Base-by-base conservation (phyloP, 1,139 yeast genomes). In the Scheffersomyces parashehatae region DNA sequence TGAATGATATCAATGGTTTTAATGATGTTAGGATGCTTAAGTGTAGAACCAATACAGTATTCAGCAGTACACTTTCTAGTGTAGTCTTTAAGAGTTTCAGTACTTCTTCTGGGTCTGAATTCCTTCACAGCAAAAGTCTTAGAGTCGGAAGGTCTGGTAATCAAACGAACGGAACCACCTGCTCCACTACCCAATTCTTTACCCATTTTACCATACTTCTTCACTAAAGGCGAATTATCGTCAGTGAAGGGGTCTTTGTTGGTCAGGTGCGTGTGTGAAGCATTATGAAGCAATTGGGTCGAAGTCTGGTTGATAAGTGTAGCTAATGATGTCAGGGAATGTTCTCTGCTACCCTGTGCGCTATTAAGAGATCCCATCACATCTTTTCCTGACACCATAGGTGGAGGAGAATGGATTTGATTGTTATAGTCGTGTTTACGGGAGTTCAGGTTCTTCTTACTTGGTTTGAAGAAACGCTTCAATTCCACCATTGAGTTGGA, bases 11-110 rank as follows among this genome's bases (percentile, higher is more conserved):
- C 99, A 47, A 93, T 78, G 0, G 99, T 93, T 63, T 91, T 95
- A 56, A 93, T 90, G 52, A 93, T 84, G 63, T 93, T 91, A 13
- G 97, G 93, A 65, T 93, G 98, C 58, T 88, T 93, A 53, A 93
- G 73, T 4, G 99, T 89, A 6, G 97, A 90, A 0, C 99, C 99
- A 51, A 95, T 89, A 67, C 98, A 91, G 65, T 88, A 93, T 67
- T 95, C 99, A 24, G 97, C 95, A 0, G 98, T 91, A 59, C 96
- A 95, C 64, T 93, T 93, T 60, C 95, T 87, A 11, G 96, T 85
- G 62, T 95, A 95, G 54, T 93, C 98, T 56, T 89, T 87, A 52
- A 84, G 82, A 12, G 87, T 76, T 63, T 95, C 99, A 49, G 88
- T 87, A 29, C 85, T 76, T 56, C 91, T 81, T 49, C 93, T 79